These are phyloP conservation scores for Chaetomium tenue DNA, from an alignment of 495 filamentous ascomycete genomes.

Conservation along the genomic window DNA sequence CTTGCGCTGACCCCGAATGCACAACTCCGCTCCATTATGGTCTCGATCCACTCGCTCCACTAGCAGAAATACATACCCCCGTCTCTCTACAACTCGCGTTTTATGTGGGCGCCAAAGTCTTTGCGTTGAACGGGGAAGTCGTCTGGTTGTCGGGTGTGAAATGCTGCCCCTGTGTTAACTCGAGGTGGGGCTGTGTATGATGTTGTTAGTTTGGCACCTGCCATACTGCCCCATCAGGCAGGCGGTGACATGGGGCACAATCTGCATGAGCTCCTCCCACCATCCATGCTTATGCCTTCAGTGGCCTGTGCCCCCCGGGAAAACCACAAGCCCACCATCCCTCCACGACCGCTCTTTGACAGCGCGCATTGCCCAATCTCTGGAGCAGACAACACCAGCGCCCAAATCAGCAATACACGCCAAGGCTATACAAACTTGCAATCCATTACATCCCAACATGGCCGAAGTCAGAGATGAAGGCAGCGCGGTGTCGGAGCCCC, in stretches of 20 bases:
- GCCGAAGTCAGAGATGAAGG: constrained; percentile 68
- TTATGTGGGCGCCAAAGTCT: too few species aligned
- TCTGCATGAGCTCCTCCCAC: not conserved
- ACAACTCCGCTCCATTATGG: too few species aligned
- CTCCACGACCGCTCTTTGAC: not conserved
- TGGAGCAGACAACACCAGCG: constrained; percentile 1
- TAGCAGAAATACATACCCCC: too few species aligned
- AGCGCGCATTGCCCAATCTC: not conserved
- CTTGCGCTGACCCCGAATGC: too few species aligned
- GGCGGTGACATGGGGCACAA: constrained; percentile 6
- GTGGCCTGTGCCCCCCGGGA: constrained; percentile 3
- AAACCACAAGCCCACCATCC: constrained; percentile 13
- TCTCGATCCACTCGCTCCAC: too few species aligned
- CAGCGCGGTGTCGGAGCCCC: constrained; percentile 73
- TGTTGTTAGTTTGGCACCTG: too few species aligned
- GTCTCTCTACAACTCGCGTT: too few species aligned
- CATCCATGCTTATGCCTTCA: not conserved
- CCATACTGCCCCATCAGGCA: not conserved
- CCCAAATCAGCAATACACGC: not conserved
- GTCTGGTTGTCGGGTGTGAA: too few species aligned
- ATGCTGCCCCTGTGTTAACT: not conserved
- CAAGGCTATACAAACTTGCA: not conserved
- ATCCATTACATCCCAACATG: constrained; percentile 47
- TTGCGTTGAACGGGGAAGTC: too few species aligned
- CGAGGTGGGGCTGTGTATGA: not conserved